Percentiles rank a stretch among this genome's conserved stretches.
These are phyloP conservation scores for Streptanthus diversifolius DNA, from an alignment of 345 rosid genomes.

Conservation along the genomic window DNA sequence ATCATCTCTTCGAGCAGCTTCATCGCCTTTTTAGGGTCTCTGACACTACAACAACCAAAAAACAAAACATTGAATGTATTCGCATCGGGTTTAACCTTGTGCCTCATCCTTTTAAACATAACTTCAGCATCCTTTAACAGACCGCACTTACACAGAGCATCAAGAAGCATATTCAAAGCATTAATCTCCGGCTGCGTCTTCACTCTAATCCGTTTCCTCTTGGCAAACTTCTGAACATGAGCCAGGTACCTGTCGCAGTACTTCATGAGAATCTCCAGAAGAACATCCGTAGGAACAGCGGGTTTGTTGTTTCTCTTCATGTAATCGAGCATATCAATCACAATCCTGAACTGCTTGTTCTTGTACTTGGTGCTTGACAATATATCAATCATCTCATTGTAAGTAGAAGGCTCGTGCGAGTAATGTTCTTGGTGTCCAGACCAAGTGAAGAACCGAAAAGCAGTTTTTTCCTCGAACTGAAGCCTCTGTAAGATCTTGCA, in stretches of 20 bases:
- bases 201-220: conserved; percentile 79
- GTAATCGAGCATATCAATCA: conserved; percentile 80
- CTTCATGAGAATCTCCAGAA: conserved; percentile 53
- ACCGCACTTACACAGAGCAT: conserved; percentile 84
- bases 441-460: conserved; percentile 80
- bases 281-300: conserved; percentile 52
- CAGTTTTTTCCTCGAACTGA: conserved; percentile 70
- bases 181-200: conserved; percentile 88
- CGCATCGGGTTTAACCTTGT: conserved; percentile 57
- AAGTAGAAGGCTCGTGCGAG: conserved; percentile 57
- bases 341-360: conserved; percentile 69
- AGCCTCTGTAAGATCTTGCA: conserved; percentile 60
- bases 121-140: conserved; percentile 65
- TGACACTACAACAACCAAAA: conserved; percentile 90
- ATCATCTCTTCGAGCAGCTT: conserved; percentile 78
- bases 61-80: conserved; percentile 71
- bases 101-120: conserved; percentile 54
- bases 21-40: conserved; percentile 71
- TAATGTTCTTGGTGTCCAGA: conserved; percentile 59
- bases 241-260: conserved; percentile 75
- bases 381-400: conserved; percentile 76
- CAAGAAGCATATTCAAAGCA: conserved; percentile 74
- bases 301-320: conserved; percentile 62
- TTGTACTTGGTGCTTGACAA: conserved; percentile 80
- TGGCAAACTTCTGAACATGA: conserved; percentile 80